A percentile compares a stretch with the other conserved stretches of the same genome.
Evolutionary conservation across 495 filamentous ascomycete genomes (phyloP).

Genomic region (Lentithecium fluviatile): DNA sequence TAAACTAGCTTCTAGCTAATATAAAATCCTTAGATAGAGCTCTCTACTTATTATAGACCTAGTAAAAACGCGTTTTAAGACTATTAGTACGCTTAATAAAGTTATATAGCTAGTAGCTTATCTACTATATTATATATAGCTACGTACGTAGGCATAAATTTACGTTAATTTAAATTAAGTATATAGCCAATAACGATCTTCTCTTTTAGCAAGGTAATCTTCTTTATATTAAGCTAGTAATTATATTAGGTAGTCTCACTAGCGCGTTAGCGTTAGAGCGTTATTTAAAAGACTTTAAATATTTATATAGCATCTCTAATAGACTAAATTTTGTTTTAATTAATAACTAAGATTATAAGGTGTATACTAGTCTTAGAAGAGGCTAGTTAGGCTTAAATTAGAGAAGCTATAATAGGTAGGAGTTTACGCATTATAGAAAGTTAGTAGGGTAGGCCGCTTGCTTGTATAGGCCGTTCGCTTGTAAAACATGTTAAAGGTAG

Average conservation of each 20-base stretch:
- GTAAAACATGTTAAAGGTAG: too few species aligned
- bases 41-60: constrained; percentile 41
- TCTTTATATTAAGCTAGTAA: constrained; percentile 20
- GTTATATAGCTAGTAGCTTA: constrained; percentile 24
- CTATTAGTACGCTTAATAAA: constrained; percentile 37
- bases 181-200: constrained; percentile 25
- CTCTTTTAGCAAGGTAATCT: constrained; percentile 28
- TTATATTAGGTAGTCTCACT: constrained; percentile 15
- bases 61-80: constrained; percentile 41
- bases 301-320: constrained; percentile 3
- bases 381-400: background rate
- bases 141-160: constrained; percentile 12
- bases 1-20: too few species aligned
- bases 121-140: constrained; percentile 30
- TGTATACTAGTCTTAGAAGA: constrained; percentile 18
- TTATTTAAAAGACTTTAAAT: constrained; percentile 21
- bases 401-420: constrained; percentile 12
- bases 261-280: constrained; percentile 11
- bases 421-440: constrained; percentile 1
- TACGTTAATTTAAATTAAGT: constrained; percentile 23
- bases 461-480: constrained; percentile 4
- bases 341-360: constrained; percentile 26
- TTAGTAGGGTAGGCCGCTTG: constrained; percentile 17
- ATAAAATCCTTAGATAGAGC: too few species aligned
- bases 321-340: constrained; percentile 13